Base-by-base conservation (phyloP, 176 grass and related monocot species). In the Ananas comosus region DNA sequence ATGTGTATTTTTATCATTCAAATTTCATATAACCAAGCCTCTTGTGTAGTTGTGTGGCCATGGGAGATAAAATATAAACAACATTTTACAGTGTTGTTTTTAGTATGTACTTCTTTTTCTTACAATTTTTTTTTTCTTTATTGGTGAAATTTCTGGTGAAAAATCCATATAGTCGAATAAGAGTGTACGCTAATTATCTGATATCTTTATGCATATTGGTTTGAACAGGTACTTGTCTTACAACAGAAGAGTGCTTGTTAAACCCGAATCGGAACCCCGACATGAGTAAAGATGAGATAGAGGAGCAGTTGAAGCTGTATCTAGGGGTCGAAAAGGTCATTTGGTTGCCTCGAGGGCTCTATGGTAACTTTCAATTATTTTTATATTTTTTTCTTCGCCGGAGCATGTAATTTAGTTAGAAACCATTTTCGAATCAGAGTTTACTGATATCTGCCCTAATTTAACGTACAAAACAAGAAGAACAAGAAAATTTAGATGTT, bases 311-410 rank as follows among this genome's bases (percentile, higher is more conserved):
- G 68, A 96, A 83, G 51, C 80, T 80, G 80, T 87, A 81, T 63
- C 92, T 96, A 64, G 89, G 92, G 13, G 83, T 96, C 68, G 64
- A 76, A 48, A 92, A 96, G 69, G 84, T 96, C 81, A 89, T 96
- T 54, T 92, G 92, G 92, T 80, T 92, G 81, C 92, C 86, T 65
- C 76, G 64, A 65, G 92, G 92, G 57, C 89, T 96, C 28, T 81
- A 79, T 25, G 93, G 93, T 96, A 96, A 80, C 27, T 16, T 77
- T 1, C 0, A 54, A 75, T 59, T 17, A n/a, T 59, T 23, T 70
- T 25, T 51, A 70, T n/a, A 13, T 13, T 22, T 16, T 52, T 18
- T 10, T 9, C 54, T 59, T 1, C 7, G 54, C 16, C 54, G 9
- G 9, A 18, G 14, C 18, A n/a, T 58, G 54, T 18, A 58, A n/a